A percentile compares a stretch with the other conserved stretches of the same genome.
Evolutionary conservation across 2,329 filamentous ascomycete genomes (phyloP).

Genomic region (Cordyceps cateniannulata): DNA sequence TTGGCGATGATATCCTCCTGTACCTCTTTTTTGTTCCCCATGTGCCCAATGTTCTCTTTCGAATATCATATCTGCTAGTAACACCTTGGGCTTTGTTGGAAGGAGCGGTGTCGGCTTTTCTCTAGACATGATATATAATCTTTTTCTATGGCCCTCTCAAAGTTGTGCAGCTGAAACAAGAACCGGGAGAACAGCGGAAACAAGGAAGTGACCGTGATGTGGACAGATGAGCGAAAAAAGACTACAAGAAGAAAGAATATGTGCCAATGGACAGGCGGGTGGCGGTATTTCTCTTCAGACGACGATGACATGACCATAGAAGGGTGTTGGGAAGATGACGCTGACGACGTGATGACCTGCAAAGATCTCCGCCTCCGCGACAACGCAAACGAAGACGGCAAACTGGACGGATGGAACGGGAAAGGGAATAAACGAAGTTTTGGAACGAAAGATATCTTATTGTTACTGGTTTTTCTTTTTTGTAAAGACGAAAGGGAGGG

Average conservation of each 20-base stretch:
- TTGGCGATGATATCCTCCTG: conserved; percentile 11
- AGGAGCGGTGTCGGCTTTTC: conserved; percentile 6
- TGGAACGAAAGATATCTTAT: conserved; percentile 2
- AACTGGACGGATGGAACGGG: background rate
- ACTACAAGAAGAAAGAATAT: too few species aligned
- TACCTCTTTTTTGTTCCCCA: background rate
- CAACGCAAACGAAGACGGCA: background rate
- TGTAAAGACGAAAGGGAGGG: background rate
- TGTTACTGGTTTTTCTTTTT: background rate
- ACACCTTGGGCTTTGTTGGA: background rate
- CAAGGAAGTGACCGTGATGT: background rate
- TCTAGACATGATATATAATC: conserved; percentile 5
- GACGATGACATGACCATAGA: conserved; percentile 7
- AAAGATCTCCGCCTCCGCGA: conserved; percentile 1
- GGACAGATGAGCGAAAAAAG: background rate
- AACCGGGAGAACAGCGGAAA: background rate
- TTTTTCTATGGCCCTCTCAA: background rate
- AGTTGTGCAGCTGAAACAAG: background rate
- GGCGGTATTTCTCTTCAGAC: background rate
- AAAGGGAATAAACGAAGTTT: background rate
- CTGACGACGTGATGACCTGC: background rate
- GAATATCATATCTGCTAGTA: background rate
- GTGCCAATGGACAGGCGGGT: background rate
- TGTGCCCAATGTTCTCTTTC: background rate
- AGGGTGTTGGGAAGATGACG: background rate